A percentile compares a stretch with the other conserved stretches of the same genome.
Evolutionary conservation across 1,139 yeast genomes (phyloP).

Genomic region (Yamadazyma blattariae): DNA sequence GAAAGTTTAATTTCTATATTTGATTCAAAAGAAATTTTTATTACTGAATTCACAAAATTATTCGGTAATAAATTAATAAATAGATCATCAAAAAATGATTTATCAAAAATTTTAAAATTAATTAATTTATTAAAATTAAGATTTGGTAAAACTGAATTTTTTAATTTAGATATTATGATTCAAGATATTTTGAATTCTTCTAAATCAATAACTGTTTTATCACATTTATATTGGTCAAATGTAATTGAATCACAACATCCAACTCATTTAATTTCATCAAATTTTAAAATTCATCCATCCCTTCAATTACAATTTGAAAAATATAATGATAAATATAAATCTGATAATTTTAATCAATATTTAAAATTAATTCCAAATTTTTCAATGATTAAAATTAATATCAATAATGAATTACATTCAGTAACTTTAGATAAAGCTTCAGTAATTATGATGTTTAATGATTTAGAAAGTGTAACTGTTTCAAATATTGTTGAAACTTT

Average conservation of each 20-base stretch:
- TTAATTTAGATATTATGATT: slow-evolving; percentile 80
- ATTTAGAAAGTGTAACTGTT: slow-evolving; percentile 10
- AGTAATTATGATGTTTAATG: slow-evolving; percentile 55
- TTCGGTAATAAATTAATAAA: slow-evolving; percentile 62
- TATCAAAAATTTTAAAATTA: slow-evolving; percentile 37
- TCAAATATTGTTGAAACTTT: slow-evolving; percentile 20
- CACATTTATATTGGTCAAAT: slow-evolving; percentile 55
- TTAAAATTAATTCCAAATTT: slow-evolving; percentile 56
- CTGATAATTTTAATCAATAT: slow-evolving; percentile 54
- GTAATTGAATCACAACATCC: slow-evolving; percentile 16
- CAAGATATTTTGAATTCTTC: slow-evolving; percentile 62
- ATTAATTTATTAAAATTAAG: slow-evolving; percentile 57
- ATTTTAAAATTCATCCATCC: slow-evolving; percentile 44
- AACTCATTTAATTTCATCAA: slow-evolving; percentile 13
- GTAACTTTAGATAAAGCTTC: slow-evolving; percentile 75
- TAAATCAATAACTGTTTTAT: slow-evolving; percentile 27
- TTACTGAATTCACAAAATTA: slow-evolving; percentile 64
- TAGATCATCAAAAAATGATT: slow-evolving; percentile 33
- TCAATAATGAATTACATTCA: slow-evolving; percentile 41
- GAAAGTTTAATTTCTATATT: slow-evolving; percentile 73
- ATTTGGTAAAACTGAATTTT: slow-evolving; percentile 67
- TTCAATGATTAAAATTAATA: slow-evolving; percentile 61
- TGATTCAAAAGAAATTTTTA: slow-evolving; percentile 73
- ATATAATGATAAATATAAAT: slow-evolving; percentile 42
- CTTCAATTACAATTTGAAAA: slow-evolving; percentile 36